Conservation (phyloP, 2,329 filamentous ascomycete genomes). For the Colletotrichum gigasporum region DNA sequence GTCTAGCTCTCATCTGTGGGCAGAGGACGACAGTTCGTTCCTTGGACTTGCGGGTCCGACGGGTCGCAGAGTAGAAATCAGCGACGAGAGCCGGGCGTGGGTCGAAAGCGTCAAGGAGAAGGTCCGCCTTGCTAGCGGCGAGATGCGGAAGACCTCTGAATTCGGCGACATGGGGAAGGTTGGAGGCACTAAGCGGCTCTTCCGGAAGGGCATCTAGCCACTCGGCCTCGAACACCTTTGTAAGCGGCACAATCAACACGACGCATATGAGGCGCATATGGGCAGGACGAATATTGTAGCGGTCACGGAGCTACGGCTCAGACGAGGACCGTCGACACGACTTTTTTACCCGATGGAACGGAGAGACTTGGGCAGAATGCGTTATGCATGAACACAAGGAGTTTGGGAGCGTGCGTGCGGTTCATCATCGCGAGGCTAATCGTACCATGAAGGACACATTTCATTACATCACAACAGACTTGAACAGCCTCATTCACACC, state of each 20-base stretch:
- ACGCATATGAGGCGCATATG: slow-evolving; percentile 4
- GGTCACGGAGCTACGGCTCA: neutral
- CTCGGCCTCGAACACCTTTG: too few species aligned
- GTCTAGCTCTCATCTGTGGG: slow-evolving; percentile 65
- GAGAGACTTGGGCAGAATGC: neutral
- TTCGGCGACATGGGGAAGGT: slow-evolving; percentile 79
- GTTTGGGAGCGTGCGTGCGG: slow-evolving; percentile 15
- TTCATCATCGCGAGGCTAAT: slow-evolving; percentile 13
- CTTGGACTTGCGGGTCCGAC: slow-evolving; percentile 78
- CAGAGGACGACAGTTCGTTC: slow-evolving; percentile 65
- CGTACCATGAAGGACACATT: slow-evolving; percentile 15
- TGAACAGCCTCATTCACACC: neutral
- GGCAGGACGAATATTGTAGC: neutral
- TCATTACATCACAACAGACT: slow-evolving; percentile 6
- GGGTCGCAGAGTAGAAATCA: slow-evolving; percentile 71
- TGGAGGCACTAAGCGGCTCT: slow-evolving; percentile 77
- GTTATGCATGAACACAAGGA: slow-evolving; percentile 4
- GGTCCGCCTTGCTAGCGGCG: slow-evolving; percentile 75
- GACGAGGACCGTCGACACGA: neutral
- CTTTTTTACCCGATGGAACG: neutral
- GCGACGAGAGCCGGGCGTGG: slow-evolving; percentile 80
- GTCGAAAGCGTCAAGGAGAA: slow-evolving; percentile 86
- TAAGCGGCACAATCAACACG: neutral
- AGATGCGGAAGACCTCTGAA: slow-evolving; percentile 49
- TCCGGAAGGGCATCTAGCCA: slow-evolving; percentile 54